Evolutionary conservation across 805 yeast species (phyloP).

Genomic region (Sporopachydermia quercuum): DNA sequence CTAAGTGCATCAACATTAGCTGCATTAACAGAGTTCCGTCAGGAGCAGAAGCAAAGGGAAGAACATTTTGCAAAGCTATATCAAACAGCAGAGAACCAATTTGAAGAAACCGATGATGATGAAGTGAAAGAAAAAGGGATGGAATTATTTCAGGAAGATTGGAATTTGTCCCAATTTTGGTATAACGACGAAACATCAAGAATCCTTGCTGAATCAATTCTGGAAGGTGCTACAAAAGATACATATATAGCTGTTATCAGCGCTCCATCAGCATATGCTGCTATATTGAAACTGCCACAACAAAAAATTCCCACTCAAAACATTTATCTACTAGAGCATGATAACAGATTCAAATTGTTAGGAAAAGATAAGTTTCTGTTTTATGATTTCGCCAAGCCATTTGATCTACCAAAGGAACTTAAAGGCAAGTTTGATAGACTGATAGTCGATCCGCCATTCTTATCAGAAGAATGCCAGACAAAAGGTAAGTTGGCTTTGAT

Average conservation of each 20-base stretch:
- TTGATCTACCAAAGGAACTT: constrained; percentile 39
- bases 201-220: constrained; percentile 48
- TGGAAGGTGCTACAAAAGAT: constrained; percentile 60
- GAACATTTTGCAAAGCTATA: constrained; percentile 41
- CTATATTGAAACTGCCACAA: constrained; percentile 40
- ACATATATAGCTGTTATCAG: constrained; percentile 66
- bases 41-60: constrained; percentile 43
- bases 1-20: constrained; percentile 37
- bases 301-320: constrained; percentile 46
- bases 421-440: constrained; percentile 54
- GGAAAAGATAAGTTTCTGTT: constrained; percentile 51
- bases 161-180: constrained; percentile 94
- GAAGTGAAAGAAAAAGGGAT: constrained; percentile 32
- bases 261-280: constrained; percentile 90
- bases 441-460: constrained; percentile 78
- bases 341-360: constrained; percentile 56
- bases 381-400: constrained; percentile 66
- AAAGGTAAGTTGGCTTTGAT: constrained; percentile 27
- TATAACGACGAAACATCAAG: constrained; percentile 64
- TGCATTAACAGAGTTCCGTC: constrained; percentile 45
- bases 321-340: constrained; percentile 67
- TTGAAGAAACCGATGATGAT: constrained; percentile 18
- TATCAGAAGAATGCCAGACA: constrained; percentile 68
- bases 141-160: constrained; percentile 73
- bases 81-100: constrained; percentile 41